Evolutionary conservation across 805 yeast genomes (phyloP), one percentile per base, ranked within the genome.

Genomic region (Candida xiaguanensis): DNA sequence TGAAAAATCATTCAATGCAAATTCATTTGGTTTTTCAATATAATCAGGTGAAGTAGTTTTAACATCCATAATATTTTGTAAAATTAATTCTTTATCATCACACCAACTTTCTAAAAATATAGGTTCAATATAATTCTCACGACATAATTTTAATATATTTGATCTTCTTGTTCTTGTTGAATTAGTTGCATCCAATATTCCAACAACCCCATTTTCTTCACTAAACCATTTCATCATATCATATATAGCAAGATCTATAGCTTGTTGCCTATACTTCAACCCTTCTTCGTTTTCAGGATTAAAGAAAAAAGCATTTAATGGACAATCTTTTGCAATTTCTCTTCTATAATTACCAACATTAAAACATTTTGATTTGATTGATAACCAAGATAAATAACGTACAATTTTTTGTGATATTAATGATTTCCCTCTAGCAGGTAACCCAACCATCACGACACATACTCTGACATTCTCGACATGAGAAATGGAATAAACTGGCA

Each of bases 371-470:
- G 96, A 86, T 44, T 77, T 78, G 41, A 93, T 85, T 2, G 95
- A 84, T 28, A 91, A 72, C 99, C 99, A 93, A 24, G 89, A 80
- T 39, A 93, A 72, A 56, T 91, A 93, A 34, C 98, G 75, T 23
- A 91, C 95, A 39, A 93, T 84, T 58, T 91, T 93, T 57, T 89
- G 95, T 2, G 98, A 89, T 46, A 93, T 91, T 60, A 89, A 81
- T 3, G 96, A 85, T 61, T 93, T 93, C 3, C 99, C 99, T 41
- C 98, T 75, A 11, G 93, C 91, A 9, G 95, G 95, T 28, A 85
- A 65, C 2, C 95, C 95, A 27, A 85, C 93, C 85, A 87, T 85
- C 14, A 87, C 82, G 29, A 87, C 95, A 66, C 95, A 87, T 20
- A 87, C 80, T 46, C 89, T 32, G 38, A 83, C 73, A 55, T 84